Conservation (phyloP, 2,329 filamentous ascomycete genomes). For the Alternaria ethzedia region DNA sequence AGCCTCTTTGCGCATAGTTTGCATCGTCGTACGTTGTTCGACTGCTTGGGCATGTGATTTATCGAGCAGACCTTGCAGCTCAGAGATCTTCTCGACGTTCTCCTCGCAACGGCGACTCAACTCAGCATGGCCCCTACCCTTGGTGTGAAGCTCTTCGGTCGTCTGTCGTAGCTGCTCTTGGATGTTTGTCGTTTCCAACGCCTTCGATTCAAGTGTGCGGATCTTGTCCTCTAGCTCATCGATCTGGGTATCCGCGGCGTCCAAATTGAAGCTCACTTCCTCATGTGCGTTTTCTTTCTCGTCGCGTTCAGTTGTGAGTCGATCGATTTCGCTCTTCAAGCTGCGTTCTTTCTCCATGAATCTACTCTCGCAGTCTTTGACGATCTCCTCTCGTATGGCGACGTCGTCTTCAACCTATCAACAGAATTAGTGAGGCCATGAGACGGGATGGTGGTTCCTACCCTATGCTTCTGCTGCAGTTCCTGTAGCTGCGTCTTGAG, state of each 20-base stretch:
- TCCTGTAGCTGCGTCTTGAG: conserved; percentile 2
- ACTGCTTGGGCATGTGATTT: conserved; percentile 13
- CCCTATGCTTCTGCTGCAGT: neutral
- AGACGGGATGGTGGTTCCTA: neutral
- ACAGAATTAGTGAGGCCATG: neutral
- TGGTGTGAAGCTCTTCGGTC: conserved; percentile 4
- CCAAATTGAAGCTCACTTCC: conserved; percentile 7
- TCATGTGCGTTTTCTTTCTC: conserved; percentile 16
- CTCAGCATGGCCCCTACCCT: neutral
- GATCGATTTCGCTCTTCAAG: conserved; percentile 20
- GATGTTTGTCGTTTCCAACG: conserved; percentile 12
- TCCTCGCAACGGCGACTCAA: conserved; percentile 6
- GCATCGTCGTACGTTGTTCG: conserved; percentile 13
- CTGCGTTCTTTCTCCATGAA: conserved; percentile 19
- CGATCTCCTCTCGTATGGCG: conserved; percentile 4
- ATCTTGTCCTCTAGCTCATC: conserved; percentile 9
- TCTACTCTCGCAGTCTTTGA: conserved; percentile 8
- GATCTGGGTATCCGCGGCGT: conserved; percentile 8
- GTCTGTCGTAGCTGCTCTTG: conserved; percentile 15
- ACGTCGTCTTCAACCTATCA: neutral
- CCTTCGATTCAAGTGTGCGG: neutral
- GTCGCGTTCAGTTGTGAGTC: conserved; percentile 16
- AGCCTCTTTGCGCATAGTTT: conserved; percentile 17
- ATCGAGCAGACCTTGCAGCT: conserved; percentile 10
- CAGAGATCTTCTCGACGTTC: neutral